phyloP scores from a whole-genome alignment of 2,329 filamentous ascomycete species.

The Coniochaeta pulveracea region DNA sequence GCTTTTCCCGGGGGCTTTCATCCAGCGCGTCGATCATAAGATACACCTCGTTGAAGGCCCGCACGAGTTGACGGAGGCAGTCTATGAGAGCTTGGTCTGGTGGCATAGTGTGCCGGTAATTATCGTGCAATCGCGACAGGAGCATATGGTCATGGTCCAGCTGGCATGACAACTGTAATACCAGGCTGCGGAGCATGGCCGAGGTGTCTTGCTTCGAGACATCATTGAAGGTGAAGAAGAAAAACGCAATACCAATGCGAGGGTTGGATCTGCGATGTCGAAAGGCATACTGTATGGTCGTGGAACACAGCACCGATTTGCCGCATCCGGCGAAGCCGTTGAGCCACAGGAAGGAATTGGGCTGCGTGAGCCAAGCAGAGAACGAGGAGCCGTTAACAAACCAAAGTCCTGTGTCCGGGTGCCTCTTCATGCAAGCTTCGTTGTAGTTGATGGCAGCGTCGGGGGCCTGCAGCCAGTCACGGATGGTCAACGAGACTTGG shows the following conservation, averaged over 20 bases:
- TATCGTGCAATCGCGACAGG: constrained; percentile 10
- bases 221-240: constrained; percentile 28
- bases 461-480: constrained; percentile 22
- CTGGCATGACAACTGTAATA: constrained; percentile 21
- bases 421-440: constrained; percentile 17
- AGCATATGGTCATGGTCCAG: constrained; percentile 8
- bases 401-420: constrained; percentile 23
- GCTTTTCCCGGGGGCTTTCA: constrained; percentile 18
- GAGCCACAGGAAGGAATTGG: constrained; percentile 25
- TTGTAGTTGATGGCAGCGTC: constrained; percentile 23
- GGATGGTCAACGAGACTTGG: constrained; percentile 16
- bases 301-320: constrained; percentile 26
- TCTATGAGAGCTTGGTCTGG: constrained; percentile 12
- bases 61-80: constrained; percentile 13
- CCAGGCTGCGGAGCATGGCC: constrained; percentile 19
- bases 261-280: constrained; percentile 11
- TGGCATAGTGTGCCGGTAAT: constrained; percentile 9
- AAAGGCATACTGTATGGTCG: constrained; percentile 18
- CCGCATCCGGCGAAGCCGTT: constrained; percentile 26
- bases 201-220: constrained; percentile 17
- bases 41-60: constrained; percentile 18
- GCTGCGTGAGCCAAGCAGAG: constrained; percentile 14
- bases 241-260: constrained; percentile 20
- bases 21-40: constrained; percentile 25
- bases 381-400: constrained; percentile 15